These are phyloP conservation scores for Kodamaea lidongshanica DNA, from an alignment of 805 yeast species.

Conservation along the genomic window DNA sequence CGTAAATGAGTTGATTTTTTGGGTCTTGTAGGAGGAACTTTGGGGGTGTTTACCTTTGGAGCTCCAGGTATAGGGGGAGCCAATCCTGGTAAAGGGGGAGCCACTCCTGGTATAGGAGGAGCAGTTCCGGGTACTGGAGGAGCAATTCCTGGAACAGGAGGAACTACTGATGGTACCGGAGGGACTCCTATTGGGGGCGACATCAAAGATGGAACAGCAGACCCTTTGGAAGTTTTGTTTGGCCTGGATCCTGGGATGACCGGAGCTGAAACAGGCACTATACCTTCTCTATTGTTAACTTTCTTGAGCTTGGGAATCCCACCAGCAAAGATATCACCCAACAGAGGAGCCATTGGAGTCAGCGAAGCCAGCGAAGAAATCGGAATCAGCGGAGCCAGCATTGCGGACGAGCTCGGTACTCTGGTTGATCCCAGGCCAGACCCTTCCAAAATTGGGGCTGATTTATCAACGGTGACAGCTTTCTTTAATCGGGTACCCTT, in stretches of 20 bases:
- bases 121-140: conserved; percentile 15
- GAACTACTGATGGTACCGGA: conserved; percentile 19
- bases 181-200: conserved; percentile 14
- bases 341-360: conserved; percentile 36
- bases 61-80: conserved; percentile 16
- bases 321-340: conserved; percentile 69
- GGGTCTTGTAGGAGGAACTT: conserved; percentile 37
- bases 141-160: conserved; percentile 15
- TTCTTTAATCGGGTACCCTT: conserved; percentile 43
- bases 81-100: conserved; percentile 19
- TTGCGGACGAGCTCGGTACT: conserved; percentile 24
- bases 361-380: conserved; percentile 13
- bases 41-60: conserved; percentile 18
- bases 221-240: conserved; percentile 5
- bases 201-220: conserved; percentile 12
- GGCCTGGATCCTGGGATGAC: conserved; percentile 21
- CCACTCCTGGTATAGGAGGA: conserved; percentile 12
- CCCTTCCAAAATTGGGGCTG: conserved; percentile 53
- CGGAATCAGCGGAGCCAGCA: conserved; percentile 7
- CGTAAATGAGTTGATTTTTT: conserved; percentile 32
- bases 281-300: conserved; percentile 31
- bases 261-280: conserved; percentile 36
- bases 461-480: conserved; percentile 40
- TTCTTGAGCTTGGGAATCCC: conserved; percentile 69
- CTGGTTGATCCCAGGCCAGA: conserved; percentile 33